Evolutionary conservation across 352 stramenopile genomes (phyloP).

Genomic region (Peronospora tabacina): DNA sequence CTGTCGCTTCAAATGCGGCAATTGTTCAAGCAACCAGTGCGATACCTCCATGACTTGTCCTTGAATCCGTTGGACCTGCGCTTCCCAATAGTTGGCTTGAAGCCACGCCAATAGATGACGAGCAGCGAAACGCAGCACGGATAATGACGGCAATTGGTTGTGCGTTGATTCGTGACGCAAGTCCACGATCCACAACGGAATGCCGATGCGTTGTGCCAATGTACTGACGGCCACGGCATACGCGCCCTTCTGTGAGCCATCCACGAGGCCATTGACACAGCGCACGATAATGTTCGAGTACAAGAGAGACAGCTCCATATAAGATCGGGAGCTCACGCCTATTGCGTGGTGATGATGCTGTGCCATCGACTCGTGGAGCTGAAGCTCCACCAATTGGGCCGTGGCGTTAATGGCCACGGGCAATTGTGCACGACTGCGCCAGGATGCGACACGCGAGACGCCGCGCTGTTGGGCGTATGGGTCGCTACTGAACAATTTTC

Average conservation of each 20-base stretch:
- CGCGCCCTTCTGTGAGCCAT: conserved; percentile 66
- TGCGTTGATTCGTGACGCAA: conserved; percentile 90
- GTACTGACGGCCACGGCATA: conserved; percentile 71
- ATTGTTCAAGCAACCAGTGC: conserved; percentile 28
- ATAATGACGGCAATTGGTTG: conserved; percentile 87
- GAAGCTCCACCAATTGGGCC: conserved; percentile 66
- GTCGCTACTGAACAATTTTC: conserved; percentile 44
- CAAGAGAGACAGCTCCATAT: conserved; percentile 71
- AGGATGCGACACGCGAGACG: conserved; percentile 53
- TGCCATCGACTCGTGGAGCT: conserved; percentile 63
- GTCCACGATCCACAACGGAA: conserved; percentile 91
- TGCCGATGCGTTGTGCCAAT: conserved; percentile 82
- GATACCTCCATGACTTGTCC: conserved; percentile 39
- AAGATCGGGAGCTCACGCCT: conserved; percentile 59
- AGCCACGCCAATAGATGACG: conserved; percentile 86
- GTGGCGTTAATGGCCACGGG: conserved; percentile 76
- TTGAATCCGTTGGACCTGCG: conserved; percentile 50
- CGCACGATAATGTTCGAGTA: conserved; percentile 61
- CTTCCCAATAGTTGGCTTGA: conserved; percentile 81
- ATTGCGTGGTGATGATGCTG: conserved; percentile 57
- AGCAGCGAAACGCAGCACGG: conserved; percentile 80
- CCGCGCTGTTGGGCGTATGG: conserved; percentile 40
- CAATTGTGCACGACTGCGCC: conserved; percentile 60
- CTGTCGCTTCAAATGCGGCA: conserved; percentile 19
- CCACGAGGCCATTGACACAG: conserved; percentile 80